Evolutionary conservation across 768 basidiomycete species (phyloP), one percentile per base, ranked within the genome.

Genomic region (Cystofilobasidium capitatum): DNA sequence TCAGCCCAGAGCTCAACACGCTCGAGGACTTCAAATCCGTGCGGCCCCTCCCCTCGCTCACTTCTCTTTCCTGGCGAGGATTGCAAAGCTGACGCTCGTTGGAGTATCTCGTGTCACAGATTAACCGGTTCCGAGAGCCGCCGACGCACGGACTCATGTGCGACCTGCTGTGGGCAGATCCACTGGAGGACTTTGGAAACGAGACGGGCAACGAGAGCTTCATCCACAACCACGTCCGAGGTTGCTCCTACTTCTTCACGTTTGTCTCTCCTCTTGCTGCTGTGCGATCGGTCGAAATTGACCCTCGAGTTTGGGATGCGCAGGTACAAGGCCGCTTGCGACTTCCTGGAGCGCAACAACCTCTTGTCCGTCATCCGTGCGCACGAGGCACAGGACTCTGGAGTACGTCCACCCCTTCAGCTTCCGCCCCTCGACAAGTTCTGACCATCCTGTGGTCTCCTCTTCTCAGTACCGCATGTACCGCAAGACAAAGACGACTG

Each of bases 121-220:
- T 99, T 75, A 92, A 98, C 79, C 89, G 96, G 39, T 99, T 97
- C 85, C 85, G 93, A 47, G 96, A 99, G 47, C 94, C 96, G 2
- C 96, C 96, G 10, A 98, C 94, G 0, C 87, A 89, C 64, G 96
- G 96, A 5, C 80, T 98, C 69, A 97, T 99, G 93, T 97, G 94
- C 73, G 96, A 99, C 76, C 91, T 98, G 68, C 81, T 99, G 17
- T 99, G 96, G 96, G 87, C 96, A 0, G 96, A 98, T 78, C 96
- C 96, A 7, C 84, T 97, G 0, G 96, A 99, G 76, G 92, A 96
- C 75, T 98, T 97, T 75, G 96, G 93, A 3, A 85, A 87, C 59
- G 94, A 97, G 80, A 97, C 47, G 51, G 24, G 40, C 24, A 58
- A 36, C 26, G 51, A 51, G 12, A 87, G 85, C 71, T 98, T 96